phyloP scores from a whole-genome alignment of 192 early-diverging fungal species.

The Umbelopsis vinacea region DNA sequence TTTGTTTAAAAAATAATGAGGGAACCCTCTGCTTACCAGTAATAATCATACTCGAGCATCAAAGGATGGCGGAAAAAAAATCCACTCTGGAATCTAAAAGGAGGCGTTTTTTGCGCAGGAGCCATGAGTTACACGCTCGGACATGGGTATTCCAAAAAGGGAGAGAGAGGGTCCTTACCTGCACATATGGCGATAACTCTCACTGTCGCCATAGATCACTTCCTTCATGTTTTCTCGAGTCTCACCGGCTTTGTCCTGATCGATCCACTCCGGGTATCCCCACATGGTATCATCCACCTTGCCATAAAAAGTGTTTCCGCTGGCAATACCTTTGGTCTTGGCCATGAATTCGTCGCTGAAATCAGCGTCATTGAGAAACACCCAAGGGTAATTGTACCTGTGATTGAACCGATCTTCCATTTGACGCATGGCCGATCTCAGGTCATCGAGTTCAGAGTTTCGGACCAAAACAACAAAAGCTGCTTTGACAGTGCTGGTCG shows the following conservation, averaged over 20 bases:
- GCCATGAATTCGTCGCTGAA: conserved; percentile 64
- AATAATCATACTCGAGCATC: conserved; percentile 63
- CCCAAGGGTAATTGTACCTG: conserved; percentile 67
- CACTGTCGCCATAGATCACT: conserved; percentile 71
- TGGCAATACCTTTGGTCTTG: conserved; percentile 14
- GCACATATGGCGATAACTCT: conserved; percentile 78
- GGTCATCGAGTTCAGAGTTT: conserved; percentile 68
- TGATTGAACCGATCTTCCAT: conserved; percentile 77
- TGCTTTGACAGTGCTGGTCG: conserved; percentile 48
- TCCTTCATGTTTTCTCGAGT: conserved; percentile 56
- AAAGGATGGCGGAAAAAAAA: conserved; percentile 69
- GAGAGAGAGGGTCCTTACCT: conserved; percentile 40
- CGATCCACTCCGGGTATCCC: conserved; percentile 78
- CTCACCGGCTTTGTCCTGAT: conserved; percentile 60
- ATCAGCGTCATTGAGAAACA: conserved; percentile 73
- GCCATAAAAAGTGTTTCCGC: conserved; percentile 34
- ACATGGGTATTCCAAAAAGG: background rate
- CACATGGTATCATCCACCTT: conserved; percentile 64
- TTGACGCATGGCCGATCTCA: conserved; percentile 63
- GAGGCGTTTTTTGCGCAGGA: conserved; percentile 14
- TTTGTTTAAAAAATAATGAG: too few species aligned
- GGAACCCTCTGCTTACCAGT: conserved; percentile 45
- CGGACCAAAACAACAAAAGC: conserved; percentile 79
- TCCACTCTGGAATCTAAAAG: conserved; percentile 61
- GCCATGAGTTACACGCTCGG: conserved; percentile 31